Percentiles rank a stretch among this genome's conserved stretches.
Conservation (phyloP, 768 basidiomycete species). For the Lentinus tigrinus region DNA sequence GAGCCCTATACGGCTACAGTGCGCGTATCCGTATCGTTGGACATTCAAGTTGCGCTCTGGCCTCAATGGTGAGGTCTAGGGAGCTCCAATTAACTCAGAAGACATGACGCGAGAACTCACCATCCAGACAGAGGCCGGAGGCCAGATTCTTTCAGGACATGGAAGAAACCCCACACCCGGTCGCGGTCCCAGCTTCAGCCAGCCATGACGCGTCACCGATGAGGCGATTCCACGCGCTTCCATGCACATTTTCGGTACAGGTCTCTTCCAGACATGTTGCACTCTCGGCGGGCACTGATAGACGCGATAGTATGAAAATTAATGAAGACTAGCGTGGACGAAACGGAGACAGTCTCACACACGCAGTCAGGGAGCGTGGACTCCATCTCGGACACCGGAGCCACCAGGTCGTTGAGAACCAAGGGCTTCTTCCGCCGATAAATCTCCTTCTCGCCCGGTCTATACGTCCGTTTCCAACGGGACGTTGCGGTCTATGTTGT, state of each 20-base stretch:
- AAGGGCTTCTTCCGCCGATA: not conserved
- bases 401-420: not conserved
- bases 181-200: too few species aligned
- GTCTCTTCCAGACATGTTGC: too few species aligned
- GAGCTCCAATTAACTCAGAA: not conserved
- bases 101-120: not conserved
- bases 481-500: not conserved
- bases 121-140: not conserved
- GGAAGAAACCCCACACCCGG: too few species aligned
- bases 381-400: not conserved
- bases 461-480: not conserved
- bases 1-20: not conserved
- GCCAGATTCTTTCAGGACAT: not conserved
- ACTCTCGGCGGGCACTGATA: not conserved
- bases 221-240: too few species aligned
- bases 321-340: not conserved
- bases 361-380: not conserved
- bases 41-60: not conserved
- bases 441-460: not conserved
- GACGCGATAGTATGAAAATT: not conserved
- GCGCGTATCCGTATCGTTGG: not conserved
- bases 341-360: not conserved
- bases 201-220: too few species aligned
- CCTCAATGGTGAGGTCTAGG: not conserved
- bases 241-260: too few species aligned